Evolutionary conservation across 2,329 filamentous ascomycete species (phyloP).

Genomic region (Lachnellula hyalina): DNA sequence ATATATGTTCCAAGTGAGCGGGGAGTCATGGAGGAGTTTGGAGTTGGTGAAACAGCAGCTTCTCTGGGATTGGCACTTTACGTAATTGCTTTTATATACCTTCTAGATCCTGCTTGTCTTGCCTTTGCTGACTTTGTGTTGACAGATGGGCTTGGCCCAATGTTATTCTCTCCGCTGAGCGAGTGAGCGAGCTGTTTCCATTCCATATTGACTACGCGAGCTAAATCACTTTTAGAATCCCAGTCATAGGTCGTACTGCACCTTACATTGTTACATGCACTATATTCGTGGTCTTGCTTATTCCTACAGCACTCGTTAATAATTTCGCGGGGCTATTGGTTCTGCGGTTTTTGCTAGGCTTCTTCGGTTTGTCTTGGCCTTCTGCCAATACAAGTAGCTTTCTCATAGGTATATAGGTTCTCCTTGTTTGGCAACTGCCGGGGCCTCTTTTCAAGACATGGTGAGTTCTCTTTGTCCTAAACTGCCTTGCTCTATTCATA

Average conservation of each 20-base stretch:
- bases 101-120: background rate
- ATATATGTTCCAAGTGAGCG: background rate
- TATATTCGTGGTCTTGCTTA: conserved; percentile 59
- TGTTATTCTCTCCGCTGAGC: conserved; percentile 58
- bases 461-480: background rate
- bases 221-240: conserved; percentile 47
- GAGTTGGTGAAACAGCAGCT: background rate
- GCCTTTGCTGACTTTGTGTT: background rate
- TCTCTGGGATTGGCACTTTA: background rate
- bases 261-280: conserved; percentile 62
- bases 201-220: background rate
- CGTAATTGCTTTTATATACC: conserved; percentile 44
- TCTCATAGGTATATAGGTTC: conserved; percentile 33
- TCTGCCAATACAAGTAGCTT: background rate
- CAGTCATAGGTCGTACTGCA: conserved; percentile 58
- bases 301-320: conserved; percentile 55
- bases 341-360: conserved; percentile 55
- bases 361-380: conserved; percentile 41
- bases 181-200: conserved; percentile 35
- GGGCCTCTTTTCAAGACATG: conserved; percentile 43
- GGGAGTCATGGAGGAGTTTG: background rate
- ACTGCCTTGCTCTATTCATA: background rate
- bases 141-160: conserved; percentile 49
- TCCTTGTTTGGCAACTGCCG: conserved; percentile 55
- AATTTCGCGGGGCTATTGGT: conserved; percentile 59